Evolutionary conservation across 1,139 yeast genomes (phyloP).

Genomic region (Yamadazyma oceani): DNA sequence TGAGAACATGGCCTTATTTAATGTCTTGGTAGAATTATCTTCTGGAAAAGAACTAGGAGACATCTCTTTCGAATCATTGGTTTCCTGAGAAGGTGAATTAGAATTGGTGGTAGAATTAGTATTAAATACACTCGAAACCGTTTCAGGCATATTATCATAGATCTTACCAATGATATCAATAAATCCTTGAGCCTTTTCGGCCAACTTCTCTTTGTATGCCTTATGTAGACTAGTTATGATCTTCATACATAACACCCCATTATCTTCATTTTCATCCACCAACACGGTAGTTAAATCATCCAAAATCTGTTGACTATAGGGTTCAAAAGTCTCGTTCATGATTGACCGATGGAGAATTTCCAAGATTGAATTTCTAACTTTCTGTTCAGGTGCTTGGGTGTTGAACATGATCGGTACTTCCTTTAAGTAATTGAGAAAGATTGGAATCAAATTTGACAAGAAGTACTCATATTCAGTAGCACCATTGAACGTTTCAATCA

Average conservation of each 20-base stretch:
- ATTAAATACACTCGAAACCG: conserved; percentile 64
- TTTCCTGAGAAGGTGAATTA: conserved; percentile 31
- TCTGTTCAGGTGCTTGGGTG: conserved; percentile 64
- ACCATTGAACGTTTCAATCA: conserved; percentile 79
- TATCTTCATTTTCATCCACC: conserved; percentile 86
- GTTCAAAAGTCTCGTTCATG: conserved; percentile 79
- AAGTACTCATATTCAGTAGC: conserved; percentile 77
- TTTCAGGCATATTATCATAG: conserved; percentile 76
- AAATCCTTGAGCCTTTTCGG: conserved; percentile 77
- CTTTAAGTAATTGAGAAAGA: conserved; percentile 59
- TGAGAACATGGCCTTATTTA: conserved; percentile 66
- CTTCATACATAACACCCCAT: conserved; percentile 90
- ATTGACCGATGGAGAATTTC: conserved; percentile 83
- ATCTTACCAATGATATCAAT: conserved; percentile 73
- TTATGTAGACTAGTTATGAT: conserved; percentile 87
- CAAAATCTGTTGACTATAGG: conserved; percentile 62
- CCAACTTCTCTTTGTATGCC: conserved; percentile 68
- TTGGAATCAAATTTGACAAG: conserved; percentile 59
- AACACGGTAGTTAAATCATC: conserved; percentile 62
- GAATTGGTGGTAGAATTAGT: conserved; percentile 27
- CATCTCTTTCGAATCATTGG: conserved; percentile 31
- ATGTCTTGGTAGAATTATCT: conserved; percentile 39
- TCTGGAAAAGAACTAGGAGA: conserved; percentile 35
- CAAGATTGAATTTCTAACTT: conserved; percentile 69
- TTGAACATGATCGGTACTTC: conserved; percentile 72